A percentile compares a stretch with the other conserved stretches of the same genome.
Evolutionary conservation across 2,329 filamentous ascomycete genomes (phyloP).

Genomic region (Chrysoporthe puriensis): DNA sequence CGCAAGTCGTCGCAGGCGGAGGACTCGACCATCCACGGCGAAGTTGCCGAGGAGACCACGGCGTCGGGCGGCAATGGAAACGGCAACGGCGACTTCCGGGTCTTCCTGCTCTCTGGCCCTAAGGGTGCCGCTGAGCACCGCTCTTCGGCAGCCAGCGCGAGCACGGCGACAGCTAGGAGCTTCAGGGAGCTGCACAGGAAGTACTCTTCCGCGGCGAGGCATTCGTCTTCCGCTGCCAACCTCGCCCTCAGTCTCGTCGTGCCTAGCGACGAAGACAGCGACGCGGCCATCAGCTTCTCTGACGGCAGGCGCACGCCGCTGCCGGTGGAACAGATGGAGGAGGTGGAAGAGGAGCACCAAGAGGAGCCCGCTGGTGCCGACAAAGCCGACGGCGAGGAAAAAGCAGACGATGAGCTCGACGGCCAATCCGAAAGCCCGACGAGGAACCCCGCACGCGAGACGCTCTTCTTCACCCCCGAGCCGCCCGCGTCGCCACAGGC

Average conservation of each 20-base stretch:
- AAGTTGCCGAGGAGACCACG: slow-evolving; percentile 38
- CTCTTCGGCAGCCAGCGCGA: slow-evolving; percentile 66
- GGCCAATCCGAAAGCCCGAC: slow-evolving; percentile 35
- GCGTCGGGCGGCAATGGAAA: slow-evolving; percentile 26
- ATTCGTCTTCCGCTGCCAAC: slow-evolving; percentile 42
- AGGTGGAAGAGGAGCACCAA: slow-evolving; percentile 36
- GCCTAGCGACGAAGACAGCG: slow-evolving; percentile 63
- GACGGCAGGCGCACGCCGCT: slow-evolving; percentile 61
- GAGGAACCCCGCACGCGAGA: slow-evolving; percentile 37
- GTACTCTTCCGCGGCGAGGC: slow-evolving; percentile 56
- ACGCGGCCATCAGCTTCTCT: slow-evolving; percentile 62
- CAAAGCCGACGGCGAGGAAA: slow-evolving; percentile 19
- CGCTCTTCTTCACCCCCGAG: slow-evolving; percentile 48
- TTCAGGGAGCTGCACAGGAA: slow-evolving; percentile 66
- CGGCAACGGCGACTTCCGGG: slow-evolving; percentile 53
- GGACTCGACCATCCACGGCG: slow-evolving; percentile 12
- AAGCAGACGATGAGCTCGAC: slow-evolving; percentile 31
- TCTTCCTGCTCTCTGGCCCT: slow-evolving; percentile 47
- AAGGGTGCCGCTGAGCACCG: slow-evolving; percentile 50
- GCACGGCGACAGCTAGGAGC: slow-evolving; percentile 68
- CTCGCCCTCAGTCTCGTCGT: slow-evolving; percentile 50
- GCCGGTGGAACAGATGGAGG: slow-evolving; percentile 51
- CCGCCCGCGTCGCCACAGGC: slow-evolving; percentile 40
- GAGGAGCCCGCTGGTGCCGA: slow-evolving; percentile 37
- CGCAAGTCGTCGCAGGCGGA: slow-evolving; percentile 54